A percentile compares a stretch with the other conserved stretches of the same genome.
Evolutionary conservation across 2,329 filamentous ascomycete species (phyloP).

Genomic region (Trichoderma koningiopsis): DNA sequence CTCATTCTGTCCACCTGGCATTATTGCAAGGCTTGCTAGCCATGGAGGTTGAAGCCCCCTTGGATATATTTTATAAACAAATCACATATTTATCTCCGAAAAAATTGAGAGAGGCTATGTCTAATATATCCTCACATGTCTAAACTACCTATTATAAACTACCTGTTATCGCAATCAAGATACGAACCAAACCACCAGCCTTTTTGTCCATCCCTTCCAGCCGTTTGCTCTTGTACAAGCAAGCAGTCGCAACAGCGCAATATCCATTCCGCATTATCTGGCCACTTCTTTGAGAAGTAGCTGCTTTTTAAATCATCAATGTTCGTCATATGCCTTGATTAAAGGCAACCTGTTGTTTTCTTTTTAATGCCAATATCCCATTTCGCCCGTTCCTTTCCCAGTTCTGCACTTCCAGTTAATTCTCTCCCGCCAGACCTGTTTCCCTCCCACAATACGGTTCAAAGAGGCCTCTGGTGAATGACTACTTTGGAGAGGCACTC

Average conservation of each 20-base stretch:
- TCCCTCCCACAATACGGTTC: not conserved
- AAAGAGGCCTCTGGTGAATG: not conserved
- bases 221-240: not conserved
- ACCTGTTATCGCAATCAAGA: not conserved
- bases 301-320: slow-evolving; percentile 11
- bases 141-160: not conserved
- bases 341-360: not conserved
- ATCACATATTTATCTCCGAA: not conserved
- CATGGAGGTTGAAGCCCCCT: not conserved
- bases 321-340: slow-evolving; percentile 7
- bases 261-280: slow-evolving; percentile 21
- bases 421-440: not conserved
- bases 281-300: not conserved
- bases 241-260: not conserved
- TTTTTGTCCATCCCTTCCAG: not conserved
- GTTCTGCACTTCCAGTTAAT: not conserved
- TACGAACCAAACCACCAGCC: not conserved
- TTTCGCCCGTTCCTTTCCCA: not conserved
- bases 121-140: not conserved
- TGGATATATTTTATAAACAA: not conserved
- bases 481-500: not conserved
- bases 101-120: not conserved
- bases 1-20: not conserved
- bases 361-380: slow-evolving; percentile 14
- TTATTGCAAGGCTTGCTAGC: no score